phyloP scores from a whole-genome alignment of 2,329 filamentous ascomycete genomes.

The Aspergillus terreus region DNA sequence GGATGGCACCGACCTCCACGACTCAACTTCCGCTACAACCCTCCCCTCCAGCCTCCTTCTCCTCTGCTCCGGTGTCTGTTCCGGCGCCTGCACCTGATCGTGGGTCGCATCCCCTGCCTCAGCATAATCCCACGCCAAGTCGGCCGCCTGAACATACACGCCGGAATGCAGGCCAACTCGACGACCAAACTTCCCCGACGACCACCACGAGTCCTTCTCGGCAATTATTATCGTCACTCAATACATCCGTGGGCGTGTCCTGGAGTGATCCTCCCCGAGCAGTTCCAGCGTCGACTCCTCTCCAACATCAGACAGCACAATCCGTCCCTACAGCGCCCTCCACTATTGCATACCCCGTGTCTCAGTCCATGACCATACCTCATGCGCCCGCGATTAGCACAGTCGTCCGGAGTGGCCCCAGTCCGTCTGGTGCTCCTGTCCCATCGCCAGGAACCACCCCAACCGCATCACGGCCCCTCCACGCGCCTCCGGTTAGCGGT shows the following conservation, averaged over 20 bases:
- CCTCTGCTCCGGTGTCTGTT: not conserved
- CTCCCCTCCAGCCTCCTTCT: not conserved
- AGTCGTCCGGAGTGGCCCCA: too few species aligned
- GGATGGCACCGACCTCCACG: conserved; percentile 28
- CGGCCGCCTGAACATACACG: too few species aligned
- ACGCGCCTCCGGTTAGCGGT: not conserved
- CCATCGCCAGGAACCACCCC: not conserved
- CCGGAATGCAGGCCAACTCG: conserved; percentile 32
- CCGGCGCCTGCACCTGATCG: not conserved
- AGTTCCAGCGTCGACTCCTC: not conserved
- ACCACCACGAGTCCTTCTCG: not conserved
- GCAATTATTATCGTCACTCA: not conserved
- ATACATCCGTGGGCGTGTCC: not conserved
- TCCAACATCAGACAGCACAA: too few species aligned
- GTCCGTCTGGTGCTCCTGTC: not conserved
- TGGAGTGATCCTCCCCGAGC: not conserved
- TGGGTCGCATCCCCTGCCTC: conserved; percentile 4
- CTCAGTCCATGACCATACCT: too few species aligned
- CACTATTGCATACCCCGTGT: too few species aligned
- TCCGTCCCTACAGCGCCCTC: too few species aligned
- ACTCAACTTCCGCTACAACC: not conserved
- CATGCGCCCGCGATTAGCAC: too few species aligned
- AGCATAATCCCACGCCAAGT: conserved; percentile 15
- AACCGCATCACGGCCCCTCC: not conserved
- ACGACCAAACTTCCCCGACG: not conserved